Evolutionary conservation across 31 red algal species (phyloP).

Genomic region (Odonthalia washingtoniensis): DNA sequence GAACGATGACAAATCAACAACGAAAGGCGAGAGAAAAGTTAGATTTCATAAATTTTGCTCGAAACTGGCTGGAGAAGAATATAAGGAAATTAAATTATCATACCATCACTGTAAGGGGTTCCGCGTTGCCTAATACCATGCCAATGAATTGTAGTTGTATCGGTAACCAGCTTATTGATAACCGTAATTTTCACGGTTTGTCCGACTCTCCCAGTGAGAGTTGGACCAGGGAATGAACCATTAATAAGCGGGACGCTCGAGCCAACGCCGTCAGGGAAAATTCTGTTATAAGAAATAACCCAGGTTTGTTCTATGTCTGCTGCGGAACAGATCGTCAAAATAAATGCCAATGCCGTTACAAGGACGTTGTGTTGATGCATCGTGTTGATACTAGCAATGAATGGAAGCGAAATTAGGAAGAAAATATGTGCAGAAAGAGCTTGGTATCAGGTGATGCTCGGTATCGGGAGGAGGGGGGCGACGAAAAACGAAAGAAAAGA

Average conservation of each 20-base stretch:
- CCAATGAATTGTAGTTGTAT: conserved; percentile 54
- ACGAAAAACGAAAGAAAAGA: too few species aligned
- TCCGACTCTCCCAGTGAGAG: conserved; percentile 22
- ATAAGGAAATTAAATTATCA: not conserved
- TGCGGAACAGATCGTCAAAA: too few species aligned
- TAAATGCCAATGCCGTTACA: too few species aligned
- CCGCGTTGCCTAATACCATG: conserved; percentile 57
- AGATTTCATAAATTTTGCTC: not conserved
- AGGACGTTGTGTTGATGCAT: too few species aligned
- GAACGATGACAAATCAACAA: not conserved
- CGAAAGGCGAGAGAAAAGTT: not conserved
- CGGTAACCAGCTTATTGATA: conserved; percentile 31
- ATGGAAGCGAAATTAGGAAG: too few species aligned
- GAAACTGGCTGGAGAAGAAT: not conserved
- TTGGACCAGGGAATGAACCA: conserved; percentile 48
- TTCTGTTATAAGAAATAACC: conserved; percentile 40
- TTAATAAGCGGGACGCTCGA: conserved; percentile 51
- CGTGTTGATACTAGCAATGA: too few species aligned
- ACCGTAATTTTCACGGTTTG: conserved; percentile 43
- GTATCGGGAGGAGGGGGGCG: too few species aligned
- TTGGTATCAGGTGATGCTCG: too few species aligned
- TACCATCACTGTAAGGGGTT: conserved; percentile 45
- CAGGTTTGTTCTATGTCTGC: conserved; percentile 42
- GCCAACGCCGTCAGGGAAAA: conserved; percentile 28
- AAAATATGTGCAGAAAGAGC: too few species aligned